Evolutionary conservation across 2,329 filamentous ascomycete species (phyloP).

Genomic region (Exophiala aquamarina): DNA sequence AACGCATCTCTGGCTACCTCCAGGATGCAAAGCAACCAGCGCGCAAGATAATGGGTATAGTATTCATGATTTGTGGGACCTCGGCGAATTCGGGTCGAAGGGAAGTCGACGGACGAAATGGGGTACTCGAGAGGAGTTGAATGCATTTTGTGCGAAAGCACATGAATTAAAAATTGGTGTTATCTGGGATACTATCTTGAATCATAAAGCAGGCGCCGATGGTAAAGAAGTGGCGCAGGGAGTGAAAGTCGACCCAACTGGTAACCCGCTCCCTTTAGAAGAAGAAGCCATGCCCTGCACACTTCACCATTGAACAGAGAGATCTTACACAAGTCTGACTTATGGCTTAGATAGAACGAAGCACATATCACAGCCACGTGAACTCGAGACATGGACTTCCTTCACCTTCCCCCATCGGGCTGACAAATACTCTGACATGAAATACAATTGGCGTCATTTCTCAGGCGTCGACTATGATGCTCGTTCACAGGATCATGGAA

Average conservation of each 20-base stretch:
- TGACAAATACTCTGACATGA: constrained; percentile 59
- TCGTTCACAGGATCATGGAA: constrained; percentile 50
- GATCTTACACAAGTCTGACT: too few species aligned
- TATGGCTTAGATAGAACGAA: constrained; percentile 52
- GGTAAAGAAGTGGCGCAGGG: constrained; percentile 61
- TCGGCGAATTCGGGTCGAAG: constrained; percentile 74
- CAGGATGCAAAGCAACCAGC: constrained; percentile 66
- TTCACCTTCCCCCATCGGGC: constrained; percentile 65
- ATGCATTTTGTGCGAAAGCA: constrained; percentile 52
- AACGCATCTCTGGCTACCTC: constrained; percentile 66
- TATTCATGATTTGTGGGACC: constrained; percentile 68
- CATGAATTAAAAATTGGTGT: constrained; percentile 56
- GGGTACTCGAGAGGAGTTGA: constrained; percentile 63
- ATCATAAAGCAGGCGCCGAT: constrained; percentile 71
- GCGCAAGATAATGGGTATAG: constrained; percentile 65
- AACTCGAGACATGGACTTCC: constrained; percentile 68
- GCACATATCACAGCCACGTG: constrained; percentile 54
- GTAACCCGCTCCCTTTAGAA: constrained; percentile 25
- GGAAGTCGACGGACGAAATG: constrained; percentile 63
- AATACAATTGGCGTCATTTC: constrained; percentile 68
- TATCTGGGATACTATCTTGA: constrained; percentile 70
- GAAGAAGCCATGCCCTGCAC: too few species aligned
- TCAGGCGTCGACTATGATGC: constrained; percentile 67
- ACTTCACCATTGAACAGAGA: too few species aligned
- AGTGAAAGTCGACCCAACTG: constrained; percentile 61